Base-by-base conservation (phyloP, 306 rosid species). In the Quillaja saponaria region DNA sequence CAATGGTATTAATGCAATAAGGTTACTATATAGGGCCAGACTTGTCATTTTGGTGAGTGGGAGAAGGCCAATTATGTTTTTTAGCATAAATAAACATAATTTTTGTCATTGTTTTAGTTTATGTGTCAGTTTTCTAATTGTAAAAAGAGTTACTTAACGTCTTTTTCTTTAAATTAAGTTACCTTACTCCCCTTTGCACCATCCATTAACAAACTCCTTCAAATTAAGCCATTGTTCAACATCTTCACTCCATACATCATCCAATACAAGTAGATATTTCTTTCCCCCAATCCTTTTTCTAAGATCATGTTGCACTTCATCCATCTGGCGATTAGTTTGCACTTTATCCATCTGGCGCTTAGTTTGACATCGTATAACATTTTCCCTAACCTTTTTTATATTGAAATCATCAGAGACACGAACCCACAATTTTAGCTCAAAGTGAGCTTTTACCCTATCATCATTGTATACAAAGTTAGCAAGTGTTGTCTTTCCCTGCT, bases 401-500 rank as follows among this genome's bases (percentile, higher is more conserved):
- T 42, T 45, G 31, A 66, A 66, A 1, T 53, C 6, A 0, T 42
- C 42, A 4, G 63, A 66, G 8, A 54, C 62, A 54, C 54, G 53
- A 2, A 54, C 61, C 71, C 71, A 66, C 13, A 44, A 28, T 33
- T 4, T 6, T 11, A 39, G 20, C 8, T 67, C n/a, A 14, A 45
- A 66, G 5, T 2, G 8, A 0, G 3, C 33, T 0, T 6, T 11
- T 0, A 18, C 34, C 7, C 6, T 4, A 9, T 8, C 34, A 55
- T 66, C 35, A 34, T 55, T 54, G 15, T 44, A 66, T 1, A 66
- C 15, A 0, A 55, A 20, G n/a, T n/a, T n/a, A 53, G 69, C 69
- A n/a, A 62, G 57, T 41, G 69, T 21, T 7, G 69, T 71, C 48
- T 71, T 71, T 2, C 76, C 76, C 34, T 62, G 44, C n/a, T 63